Base-by-base conservation (phyloP, 768 basidiomycete species). In the Boletus rufocinnamomeus region DNA sequence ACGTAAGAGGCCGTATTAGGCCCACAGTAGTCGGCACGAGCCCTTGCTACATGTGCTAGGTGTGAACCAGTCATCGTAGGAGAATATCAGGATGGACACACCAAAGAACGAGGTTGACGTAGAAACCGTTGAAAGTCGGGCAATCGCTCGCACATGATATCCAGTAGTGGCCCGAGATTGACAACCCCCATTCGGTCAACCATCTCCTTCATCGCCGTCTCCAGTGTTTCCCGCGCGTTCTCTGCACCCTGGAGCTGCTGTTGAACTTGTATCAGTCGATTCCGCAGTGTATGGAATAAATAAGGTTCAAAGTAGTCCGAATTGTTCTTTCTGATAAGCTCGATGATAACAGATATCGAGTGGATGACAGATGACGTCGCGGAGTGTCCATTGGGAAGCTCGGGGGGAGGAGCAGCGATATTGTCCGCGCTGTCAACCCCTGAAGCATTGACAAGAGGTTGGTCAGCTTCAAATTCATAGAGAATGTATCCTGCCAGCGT, bases 251-350 rank as follows among this genome's bases (percentile, higher is more conserved):
- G 75, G 35, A 84, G 71, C 50, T 89, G 84, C 64, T 93, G 92
- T 67, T 93, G 93, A 6, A 94, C 82, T 50, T 87, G 85, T 62
- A 98, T 95, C 37, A 98, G 81, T 47, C 93, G 84, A 69, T 95
- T 95, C 50, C 95, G 86, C 44, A 97, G 76, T 2, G 92, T 94
- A 68, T 97, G 95, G 75, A 97, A 98, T 14, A 98, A 81, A 72
- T 95, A 96, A 6, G 95, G 96, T 75, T 99, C 97, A 69, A 97
- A 95, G 70, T 95, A 98, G 72, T 99, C 96, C 40, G 95, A 96
- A 72, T 98, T 98, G 74, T 98, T 98, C 72, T 98, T 95, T 52
- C 95, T 84, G 63, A 98, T 97, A 41, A 97, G 82, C 71, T 98
- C 96, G 63, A 95, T 89, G 59, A 98, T 80, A 66, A 98, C 86